Percentiles rank a stretch among this genome's conserved stretches.
Evolutionary conservation across 768 basidiomycete species (phyloP).

Genomic region (Agaricus sinodeliciosus): DNA sequence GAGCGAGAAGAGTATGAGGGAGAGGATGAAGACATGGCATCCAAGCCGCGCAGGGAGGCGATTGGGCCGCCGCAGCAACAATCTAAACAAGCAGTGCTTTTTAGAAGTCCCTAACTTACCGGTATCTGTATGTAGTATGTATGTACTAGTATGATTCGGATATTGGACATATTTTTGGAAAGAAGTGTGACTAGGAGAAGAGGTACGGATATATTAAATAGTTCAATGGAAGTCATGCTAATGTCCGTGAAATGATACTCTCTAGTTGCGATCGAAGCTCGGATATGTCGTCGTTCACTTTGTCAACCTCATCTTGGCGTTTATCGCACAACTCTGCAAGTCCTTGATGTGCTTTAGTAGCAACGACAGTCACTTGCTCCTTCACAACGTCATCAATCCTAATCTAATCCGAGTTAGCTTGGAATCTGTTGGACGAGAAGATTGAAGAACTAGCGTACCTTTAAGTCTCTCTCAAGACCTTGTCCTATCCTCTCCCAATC

Average conservation of each 20-base stretch:
- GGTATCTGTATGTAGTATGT: not conserved
- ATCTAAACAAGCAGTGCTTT: conserved; percentile 2
- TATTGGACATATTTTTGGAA: not conserved
- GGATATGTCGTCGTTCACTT: conserved; percentile 36
- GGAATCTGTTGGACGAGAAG: not conserved
- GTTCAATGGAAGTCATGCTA: not conserved
- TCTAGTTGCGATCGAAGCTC: conserved; percentile 31
- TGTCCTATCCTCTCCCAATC: conserved; percentile 59
- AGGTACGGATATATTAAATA: not conserved
- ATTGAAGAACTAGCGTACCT: conserved; percentile 28
- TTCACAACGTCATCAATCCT: conserved; percentile 40
- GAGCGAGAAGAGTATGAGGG: conserved; percentile 32
- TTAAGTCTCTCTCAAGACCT: conserved; percentile 58
- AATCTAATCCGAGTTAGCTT: conserved; percentile 26
- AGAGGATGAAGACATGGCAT: conserved; percentile 4
- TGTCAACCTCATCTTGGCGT: conserved; percentile 38
- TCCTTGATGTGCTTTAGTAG: conserved; percentile 41
- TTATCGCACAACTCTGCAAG: conserved; percentile 33
- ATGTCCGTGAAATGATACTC: conserved; percentile 9
- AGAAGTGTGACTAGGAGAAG: not conserved
- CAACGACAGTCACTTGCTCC: conserved; percentile 46
- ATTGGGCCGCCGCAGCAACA: conserved; percentile 9
- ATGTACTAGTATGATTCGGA: not conserved
- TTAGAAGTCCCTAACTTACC: not conserved
- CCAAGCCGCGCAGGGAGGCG: conserved; percentile 8